Conservation (phyloP, 495 filamentous ascomycete species). For the Copromyces sp. region DNA sequence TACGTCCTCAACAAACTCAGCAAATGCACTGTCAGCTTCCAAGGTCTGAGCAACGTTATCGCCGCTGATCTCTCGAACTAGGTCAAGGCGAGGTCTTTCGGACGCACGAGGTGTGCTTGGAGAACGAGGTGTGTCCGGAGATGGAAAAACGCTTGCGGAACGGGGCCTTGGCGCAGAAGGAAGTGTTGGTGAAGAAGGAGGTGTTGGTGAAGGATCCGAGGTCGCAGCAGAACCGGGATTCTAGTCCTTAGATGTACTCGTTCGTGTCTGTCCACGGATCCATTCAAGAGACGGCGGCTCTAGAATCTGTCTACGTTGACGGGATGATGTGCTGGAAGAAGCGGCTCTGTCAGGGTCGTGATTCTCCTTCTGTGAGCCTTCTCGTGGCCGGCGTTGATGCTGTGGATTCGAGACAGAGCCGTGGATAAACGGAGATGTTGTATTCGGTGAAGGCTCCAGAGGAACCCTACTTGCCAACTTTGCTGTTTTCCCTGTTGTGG, state of each 20-base stretch:
- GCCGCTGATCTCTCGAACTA: neutral
- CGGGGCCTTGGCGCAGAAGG: neutral
- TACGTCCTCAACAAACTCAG: neutral
- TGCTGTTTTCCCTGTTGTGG: neutral
- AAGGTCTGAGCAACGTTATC: neutral
- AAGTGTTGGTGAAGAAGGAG: neutral
- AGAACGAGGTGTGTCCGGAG: too few species aligned
- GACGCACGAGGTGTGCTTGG: neutral
- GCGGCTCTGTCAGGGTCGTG: neutral
- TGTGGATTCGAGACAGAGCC: neutral
- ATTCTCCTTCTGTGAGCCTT: neutral
- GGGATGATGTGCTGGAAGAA: neutral
- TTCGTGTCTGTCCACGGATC: neutral
- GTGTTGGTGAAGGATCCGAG: neutral
- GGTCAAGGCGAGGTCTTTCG: neutral
- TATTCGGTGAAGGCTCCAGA: neutral
- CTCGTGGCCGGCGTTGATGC: neutral
- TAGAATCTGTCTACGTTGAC: neutral
- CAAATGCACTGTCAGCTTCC: neutral
- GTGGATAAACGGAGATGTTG: neutral
- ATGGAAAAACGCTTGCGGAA: neutral
- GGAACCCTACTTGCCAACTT: neutral
- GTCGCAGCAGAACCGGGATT: neutral
- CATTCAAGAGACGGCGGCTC: neutral
- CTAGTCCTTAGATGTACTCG: neutral